Evolutionary conservation across 495 filamentous ascomycete genomes (phyloP).

Genomic region (Daldinia grandis): DNA sequence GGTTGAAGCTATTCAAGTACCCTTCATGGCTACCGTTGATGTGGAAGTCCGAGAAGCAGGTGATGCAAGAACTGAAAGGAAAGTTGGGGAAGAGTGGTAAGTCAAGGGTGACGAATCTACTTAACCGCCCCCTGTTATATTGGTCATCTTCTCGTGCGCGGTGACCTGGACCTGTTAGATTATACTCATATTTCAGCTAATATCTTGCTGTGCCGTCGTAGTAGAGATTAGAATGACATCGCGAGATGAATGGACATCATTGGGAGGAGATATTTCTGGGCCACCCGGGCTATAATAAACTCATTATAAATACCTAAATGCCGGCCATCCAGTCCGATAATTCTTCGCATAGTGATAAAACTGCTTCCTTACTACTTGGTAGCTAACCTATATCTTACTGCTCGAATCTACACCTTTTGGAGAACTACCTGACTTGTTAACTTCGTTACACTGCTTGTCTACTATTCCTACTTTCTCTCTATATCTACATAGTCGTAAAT

Average conservation of each 20-base stretch:
- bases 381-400: no score
- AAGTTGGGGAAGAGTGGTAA: background rate
- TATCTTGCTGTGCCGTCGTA: background rate
- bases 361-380: background rate
- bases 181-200: background rate
- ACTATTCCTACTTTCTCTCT: no score
- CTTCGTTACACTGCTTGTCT: no score
- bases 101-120: no score
- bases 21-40: constrained; percentile 36
- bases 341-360: background rate
- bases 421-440: no score
- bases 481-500: no score
- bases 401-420: no score
- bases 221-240: background rate
- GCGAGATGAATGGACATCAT: background rate
- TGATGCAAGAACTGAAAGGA: background rate
- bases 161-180: background rate
- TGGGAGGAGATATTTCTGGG: background rate
- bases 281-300: no score
- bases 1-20: constrained; percentile 30
- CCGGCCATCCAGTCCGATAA: no score
- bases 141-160: background rate
- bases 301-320: no score
- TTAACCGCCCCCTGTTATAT: background rate
- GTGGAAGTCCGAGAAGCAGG: constrained; percentile 34